Conservation (phyloP, 345 rosid genomes). For the Aquilaria malaccensis region DNA sequence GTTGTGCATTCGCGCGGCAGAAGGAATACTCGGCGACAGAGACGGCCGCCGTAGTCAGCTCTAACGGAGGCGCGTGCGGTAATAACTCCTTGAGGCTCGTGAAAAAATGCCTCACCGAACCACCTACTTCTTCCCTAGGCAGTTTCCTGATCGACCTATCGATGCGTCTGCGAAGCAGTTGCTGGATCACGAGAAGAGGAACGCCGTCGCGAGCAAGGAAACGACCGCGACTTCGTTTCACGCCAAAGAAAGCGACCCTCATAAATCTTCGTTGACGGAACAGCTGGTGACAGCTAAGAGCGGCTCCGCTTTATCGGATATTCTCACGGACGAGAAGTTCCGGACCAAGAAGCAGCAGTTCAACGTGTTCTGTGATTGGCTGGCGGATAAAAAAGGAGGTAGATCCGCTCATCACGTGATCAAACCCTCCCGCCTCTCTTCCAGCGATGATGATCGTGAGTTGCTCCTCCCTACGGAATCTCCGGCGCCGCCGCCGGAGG, state of each 20-base stretch:
- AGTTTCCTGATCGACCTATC: slow-evolving; percentile 75
- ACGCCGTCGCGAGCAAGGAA: slow-evolving; percentile 2
- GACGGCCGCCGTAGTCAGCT: neutral
- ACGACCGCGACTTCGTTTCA: neutral
- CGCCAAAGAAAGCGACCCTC: slow-evolving; percentile 23
- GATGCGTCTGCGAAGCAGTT: slow-evolving; percentile 38
- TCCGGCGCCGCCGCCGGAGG: slow-evolving; percentile 20
- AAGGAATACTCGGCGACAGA: neutral
- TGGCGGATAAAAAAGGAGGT: slow-evolving; percentile 42
- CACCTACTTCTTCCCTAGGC: slow-evolving; percentile 91
- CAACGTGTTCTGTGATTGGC: slow-evolving; percentile 60
- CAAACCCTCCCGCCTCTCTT: slow-evolving; percentile 19
- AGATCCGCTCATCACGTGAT: slow-evolving; percentile 34
- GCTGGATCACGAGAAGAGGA: slow-evolving; percentile 51
- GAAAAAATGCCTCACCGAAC: slow-evolving; percentile 80
- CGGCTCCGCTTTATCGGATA: slow-evolving; percentile 40
- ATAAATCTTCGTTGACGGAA: slow-evolving; percentile 20
- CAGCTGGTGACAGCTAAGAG: slow-evolving; percentile 2
- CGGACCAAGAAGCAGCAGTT: slow-evolving; percentile 53
- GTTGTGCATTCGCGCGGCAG: neutral
- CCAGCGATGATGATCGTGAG: slow-evolving; percentile 26
- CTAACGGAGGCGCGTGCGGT: neutral
- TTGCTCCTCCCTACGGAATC: slow-evolving; percentile 30
- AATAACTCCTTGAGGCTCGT: slow-evolving; percentile 2
- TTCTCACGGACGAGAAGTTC: slow-evolving; percentile 43